Conservation (phyloP, 306 rosid species). For the Corylus avellana region DNA sequence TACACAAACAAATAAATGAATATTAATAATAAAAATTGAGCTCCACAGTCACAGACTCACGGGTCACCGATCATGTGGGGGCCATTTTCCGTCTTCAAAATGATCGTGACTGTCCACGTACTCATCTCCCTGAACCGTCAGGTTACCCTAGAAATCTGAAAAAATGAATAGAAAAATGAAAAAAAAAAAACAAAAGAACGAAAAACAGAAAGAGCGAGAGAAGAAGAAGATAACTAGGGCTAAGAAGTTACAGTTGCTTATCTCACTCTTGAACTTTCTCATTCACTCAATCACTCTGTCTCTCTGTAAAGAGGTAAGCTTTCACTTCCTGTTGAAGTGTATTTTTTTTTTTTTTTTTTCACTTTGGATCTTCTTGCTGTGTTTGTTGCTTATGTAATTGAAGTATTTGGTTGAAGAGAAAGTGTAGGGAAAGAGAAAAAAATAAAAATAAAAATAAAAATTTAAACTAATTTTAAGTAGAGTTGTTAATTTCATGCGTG, state of each 20-base stretch:
- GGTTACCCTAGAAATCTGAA: background rate
- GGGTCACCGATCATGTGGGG: background rate
- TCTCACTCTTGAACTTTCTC: background rate
- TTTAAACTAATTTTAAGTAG: background rate
- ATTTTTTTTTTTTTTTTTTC: background rate
- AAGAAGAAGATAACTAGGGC: background rate
- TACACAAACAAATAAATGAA: no score
- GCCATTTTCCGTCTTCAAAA: background rate
- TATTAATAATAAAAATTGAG: background rate
- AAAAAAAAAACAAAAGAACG: background rate
- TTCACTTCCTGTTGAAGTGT: background rate
- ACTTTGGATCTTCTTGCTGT: background rate
- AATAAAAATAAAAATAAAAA: background rate
- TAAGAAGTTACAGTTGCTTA: background rate
- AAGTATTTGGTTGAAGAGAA: background rate
- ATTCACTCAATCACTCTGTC: background rate
- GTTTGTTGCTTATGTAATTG: background rate
- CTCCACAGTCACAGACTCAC: background rate
- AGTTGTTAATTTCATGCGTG: background rate
- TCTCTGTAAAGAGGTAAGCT: slow-evolving; percentile 14
- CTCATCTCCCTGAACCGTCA: background rate
- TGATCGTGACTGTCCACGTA: background rate
- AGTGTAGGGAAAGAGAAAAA: background rate
- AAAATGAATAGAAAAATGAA: background rate
- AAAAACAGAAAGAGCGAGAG: background rate